A percentile compares a stretch with the other conserved stretches of the same genome.
Conservation (phyloP, 805 yeast species). For the Candida krabiensis region DNA sequence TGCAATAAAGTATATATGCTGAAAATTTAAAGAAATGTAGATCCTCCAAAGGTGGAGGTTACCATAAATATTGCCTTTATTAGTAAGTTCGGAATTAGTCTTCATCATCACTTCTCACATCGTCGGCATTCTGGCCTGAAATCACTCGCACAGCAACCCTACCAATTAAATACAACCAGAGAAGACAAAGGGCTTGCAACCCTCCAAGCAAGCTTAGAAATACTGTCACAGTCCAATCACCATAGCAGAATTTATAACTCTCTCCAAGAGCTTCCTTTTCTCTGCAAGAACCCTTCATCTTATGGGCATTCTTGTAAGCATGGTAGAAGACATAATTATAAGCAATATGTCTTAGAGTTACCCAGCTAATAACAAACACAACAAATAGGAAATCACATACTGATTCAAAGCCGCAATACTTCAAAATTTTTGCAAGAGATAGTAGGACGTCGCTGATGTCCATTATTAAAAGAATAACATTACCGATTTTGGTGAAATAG, state of each 20-base stretch:
- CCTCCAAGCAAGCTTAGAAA: slow-evolving; percentile 60
- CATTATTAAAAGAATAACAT: slow-evolving; percentile 75
- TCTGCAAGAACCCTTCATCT: slow-evolving; percentile 48
- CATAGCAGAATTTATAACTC: slow-evolving; percentile 47
- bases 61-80: too few species aligned
- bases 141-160: slow-evolving; percentile 71
- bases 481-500: slow-evolving; percentile 76
- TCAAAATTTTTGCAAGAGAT: slow-evolving; percentile 72
- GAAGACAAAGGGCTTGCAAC: slow-evolving; percentile 60
- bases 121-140: slow-evolving; percentile 78
- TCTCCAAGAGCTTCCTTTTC: slow-evolving; percentile 8
- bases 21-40: too few species aligned
- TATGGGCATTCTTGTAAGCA: slow-evolving; percentile 46
- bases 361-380: slow-evolving; percentile 68
- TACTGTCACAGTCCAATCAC: slow-evolving; percentile 40
- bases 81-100: slow-evolving; percentile 35
- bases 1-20: too few species aligned
- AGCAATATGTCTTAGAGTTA: slow-evolving; percentile 67
- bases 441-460: slow-evolving; percentile 77
- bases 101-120: slow-evolving; percentile 81
- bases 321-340: slow-evolving; percentile 68
- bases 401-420: slow-evolving; percentile 61
- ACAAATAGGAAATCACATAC: slow-evolving; percentile 71
- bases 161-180: slow-evolving; percentile 76
- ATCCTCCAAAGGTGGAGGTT: too few species aligned